Conservation (phyloP, 345 rosid genomes). For the Populus nigra region DNA sequence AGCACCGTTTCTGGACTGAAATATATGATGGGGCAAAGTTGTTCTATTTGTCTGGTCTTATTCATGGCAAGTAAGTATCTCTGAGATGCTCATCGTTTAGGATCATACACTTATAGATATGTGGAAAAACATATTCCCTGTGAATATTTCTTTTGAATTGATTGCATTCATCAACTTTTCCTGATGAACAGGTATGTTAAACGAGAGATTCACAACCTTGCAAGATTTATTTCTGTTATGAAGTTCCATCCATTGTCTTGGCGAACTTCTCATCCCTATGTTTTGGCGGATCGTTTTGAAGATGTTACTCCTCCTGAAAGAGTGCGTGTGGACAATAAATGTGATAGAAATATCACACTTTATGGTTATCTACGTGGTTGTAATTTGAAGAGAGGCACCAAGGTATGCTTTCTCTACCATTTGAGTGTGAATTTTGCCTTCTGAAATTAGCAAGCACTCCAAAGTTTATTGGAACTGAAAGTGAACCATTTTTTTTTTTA, state of each 20-base stretch:
- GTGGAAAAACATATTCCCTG: not conserved
- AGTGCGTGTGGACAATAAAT: slow-evolving; percentile 63
- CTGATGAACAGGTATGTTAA: slow-evolving; percentile 59
- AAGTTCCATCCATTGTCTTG: slow-evolving; percentile 75
- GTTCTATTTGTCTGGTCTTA: slow-evolving; percentile 85
- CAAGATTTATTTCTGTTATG: slow-evolving; percentile 74
- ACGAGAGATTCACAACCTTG: slow-evolving; percentile 84
- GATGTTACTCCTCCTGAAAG: slow-evolving; percentile 89
- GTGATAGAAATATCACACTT: slow-evolving; percentile 79
- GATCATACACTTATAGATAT: too few relatives aligned
- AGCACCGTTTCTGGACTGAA: slow-evolving; percentile 98
- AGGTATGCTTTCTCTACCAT: slow-evolving; percentile 42
- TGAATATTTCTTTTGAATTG: not conserved
- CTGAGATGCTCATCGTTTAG: not conserved
- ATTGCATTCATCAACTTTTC: not conserved
- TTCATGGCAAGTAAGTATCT: slow-evolving; percentile 77
- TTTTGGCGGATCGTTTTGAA: slow-evolving; percentile 88
- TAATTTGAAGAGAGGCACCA: slow-evolving; percentile 81
- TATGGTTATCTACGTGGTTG: slow-evolving; percentile 96
- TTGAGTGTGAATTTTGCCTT: not conserved
- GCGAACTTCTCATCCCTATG: slow-evolving; percentile 90
- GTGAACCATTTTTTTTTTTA: not conserved
- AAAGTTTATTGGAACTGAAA: not conserved
- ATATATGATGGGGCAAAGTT: slow-evolving; percentile 83
- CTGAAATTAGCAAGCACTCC: not conserved